These are phyloP conservation scores for Catunica adiposa DNA, from an alignment of 2,329 filamentous ascomycete genomes.

Conservation along the genomic window DNA sequence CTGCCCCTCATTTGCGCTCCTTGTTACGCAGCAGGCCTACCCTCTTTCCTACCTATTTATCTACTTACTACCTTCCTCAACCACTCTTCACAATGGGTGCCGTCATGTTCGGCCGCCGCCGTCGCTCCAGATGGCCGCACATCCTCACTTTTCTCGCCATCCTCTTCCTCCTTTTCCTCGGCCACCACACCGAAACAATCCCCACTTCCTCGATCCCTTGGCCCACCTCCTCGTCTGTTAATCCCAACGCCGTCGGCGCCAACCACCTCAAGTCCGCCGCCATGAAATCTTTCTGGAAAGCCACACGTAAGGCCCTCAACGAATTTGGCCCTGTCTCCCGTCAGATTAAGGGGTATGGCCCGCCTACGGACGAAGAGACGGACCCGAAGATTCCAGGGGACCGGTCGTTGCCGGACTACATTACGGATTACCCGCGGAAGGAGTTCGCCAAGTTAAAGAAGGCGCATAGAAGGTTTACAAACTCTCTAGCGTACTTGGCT, in stretches of 20 bases:
- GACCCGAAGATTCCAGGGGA: conserved; percentile 7
- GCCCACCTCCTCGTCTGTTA: not conserved
- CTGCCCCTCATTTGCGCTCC: not conserved
- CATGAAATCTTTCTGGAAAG: conserved; percentile 8
- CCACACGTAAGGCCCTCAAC: conserved; percentile 1
- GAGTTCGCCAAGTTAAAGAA: conserved; percentile 9
- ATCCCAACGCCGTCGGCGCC: not conserved
- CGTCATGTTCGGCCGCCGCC: conserved; percentile 11
- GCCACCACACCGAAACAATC: conserved; percentile 6
- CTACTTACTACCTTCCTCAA: not conserved
- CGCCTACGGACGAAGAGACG: conserved; percentile 7
- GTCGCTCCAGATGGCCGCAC: conserved; percentile 10
- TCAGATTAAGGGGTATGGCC: conserved; percentile 6
- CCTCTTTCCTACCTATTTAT: not conserved
- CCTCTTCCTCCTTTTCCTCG: conserved; percentile 5
- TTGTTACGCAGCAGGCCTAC: not conserved
- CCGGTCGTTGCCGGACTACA: conserved; percentile 5
- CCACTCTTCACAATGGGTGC: not conserved
- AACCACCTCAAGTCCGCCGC: conserved; percentile 7
- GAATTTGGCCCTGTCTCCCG: conserved; percentile 1
- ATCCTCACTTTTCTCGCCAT: conserved; percentile 1
- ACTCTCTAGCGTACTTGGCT: conserved; percentile 16
- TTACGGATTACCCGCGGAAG: not conserved
- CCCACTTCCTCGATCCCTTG: conserved; percentile 3
- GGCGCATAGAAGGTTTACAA: conserved; percentile 4